Conservation (phyloP, 805 yeast species). For the Wickerhamomyces alni region DNA sequence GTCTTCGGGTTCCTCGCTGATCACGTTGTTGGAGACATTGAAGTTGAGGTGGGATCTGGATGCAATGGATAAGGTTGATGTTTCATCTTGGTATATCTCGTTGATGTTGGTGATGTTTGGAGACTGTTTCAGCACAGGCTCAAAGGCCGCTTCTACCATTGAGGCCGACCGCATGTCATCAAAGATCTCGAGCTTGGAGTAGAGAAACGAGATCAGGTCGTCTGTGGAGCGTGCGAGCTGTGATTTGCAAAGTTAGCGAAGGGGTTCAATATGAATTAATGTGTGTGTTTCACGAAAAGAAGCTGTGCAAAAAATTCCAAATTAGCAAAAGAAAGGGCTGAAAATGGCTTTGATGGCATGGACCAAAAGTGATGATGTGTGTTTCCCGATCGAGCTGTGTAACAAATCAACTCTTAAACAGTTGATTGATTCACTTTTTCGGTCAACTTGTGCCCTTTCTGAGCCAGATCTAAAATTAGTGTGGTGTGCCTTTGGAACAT, state of each 20-base stretch:
- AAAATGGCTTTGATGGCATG: background rate
- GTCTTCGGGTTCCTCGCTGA: conserved; percentile 19
- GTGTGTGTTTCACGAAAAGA: too few species aligned
- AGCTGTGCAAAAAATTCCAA: background rate
- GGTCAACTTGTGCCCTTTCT: too few species aligned
- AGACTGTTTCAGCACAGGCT: conserved; percentile 14
- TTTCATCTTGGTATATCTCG: conserved; percentile 12
- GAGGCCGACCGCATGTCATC: conserved; percentile 4
- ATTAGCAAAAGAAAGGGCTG: background rate
- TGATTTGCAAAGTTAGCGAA: too few species aligned
- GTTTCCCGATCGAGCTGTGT: too few species aligned
- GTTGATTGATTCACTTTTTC: too few species aligned
- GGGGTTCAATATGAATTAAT: too few species aligned
- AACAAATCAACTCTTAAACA: too few species aligned
- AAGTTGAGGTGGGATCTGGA: conserved; percentile 6
- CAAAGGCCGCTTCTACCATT: conserved; percentile 4
- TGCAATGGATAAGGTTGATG: conserved; percentile 6
- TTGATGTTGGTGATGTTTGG: conserved; percentile 18
- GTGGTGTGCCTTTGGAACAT: too few species aligned
- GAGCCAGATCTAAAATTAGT: too few species aligned
- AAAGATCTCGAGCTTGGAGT: conserved; percentile 8
- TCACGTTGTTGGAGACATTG: conserved; percentile 13
- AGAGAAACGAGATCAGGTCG: conserved; percentile 3
- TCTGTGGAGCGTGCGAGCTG: background rate
- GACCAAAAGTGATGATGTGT: too few species aligned